Conservation (phyloP, 768 basidiomycete species). For the Amanita exitialis region DNA sequence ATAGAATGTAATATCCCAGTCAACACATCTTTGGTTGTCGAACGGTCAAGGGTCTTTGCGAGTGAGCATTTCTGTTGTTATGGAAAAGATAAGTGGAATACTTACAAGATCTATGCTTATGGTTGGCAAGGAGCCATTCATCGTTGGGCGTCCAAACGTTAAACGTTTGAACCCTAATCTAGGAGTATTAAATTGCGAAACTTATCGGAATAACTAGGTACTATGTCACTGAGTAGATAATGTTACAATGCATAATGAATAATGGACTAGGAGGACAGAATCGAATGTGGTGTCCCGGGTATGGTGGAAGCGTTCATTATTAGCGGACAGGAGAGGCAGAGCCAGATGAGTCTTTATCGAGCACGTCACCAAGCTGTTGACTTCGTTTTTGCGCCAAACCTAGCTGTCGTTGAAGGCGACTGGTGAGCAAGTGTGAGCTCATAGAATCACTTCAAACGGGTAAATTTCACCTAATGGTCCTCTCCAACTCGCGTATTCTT, state of each 20-base stretch:
- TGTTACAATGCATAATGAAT: background rate
- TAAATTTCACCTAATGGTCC: conserved; percentile 46
- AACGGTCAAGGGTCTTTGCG: conserved; percentile 58
- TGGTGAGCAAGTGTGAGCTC: conserved; percentile 16
- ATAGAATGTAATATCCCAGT: conserved; percentile 73
- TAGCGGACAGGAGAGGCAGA: background rate
- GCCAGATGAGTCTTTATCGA: conserved; percentile 27
- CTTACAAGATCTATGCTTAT: conserved; percentile 42
- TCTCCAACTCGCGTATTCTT: conserved; percentile 61
- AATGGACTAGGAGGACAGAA: background rate
- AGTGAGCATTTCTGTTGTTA: conserved; percentile 2
- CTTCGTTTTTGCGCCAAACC: conserved; percentile 73
- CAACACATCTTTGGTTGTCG: conserved; percentile 63
- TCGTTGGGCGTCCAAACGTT: background rate
- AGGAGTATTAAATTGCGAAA: background rate
- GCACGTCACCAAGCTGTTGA: conserved; percentile 45
- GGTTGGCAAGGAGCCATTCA: conserved; percentile 23
- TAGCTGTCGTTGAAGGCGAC: conserved; percentile 67
- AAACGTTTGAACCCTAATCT: background rate
- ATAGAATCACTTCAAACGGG: background rate
- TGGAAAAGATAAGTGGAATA: background rate
- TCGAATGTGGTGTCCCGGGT: background rate
- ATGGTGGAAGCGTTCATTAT: too few relatives aligned
- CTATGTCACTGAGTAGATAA: background rate
- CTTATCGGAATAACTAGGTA: background rate